Evolutionary conservation across 768 basidiomycete species (phyloP).

Genomic region (Clitopilus passeckerianus): DNA sequence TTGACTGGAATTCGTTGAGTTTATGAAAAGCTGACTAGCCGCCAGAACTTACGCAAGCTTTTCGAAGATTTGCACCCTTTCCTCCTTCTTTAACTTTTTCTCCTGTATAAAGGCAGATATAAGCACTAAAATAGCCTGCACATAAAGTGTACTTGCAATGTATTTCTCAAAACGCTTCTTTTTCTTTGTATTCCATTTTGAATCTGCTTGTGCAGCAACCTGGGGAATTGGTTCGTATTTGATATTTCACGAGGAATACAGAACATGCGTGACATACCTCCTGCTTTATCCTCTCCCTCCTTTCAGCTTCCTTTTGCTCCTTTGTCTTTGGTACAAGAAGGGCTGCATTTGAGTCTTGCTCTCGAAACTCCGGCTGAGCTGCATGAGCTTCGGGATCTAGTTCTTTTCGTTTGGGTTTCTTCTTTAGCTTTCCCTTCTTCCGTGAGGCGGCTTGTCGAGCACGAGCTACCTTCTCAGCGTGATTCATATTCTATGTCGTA

Average conservation of each 20-base stretch:
- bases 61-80: constrained; percentile 68
- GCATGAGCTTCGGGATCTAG: constrained; percentile 8
- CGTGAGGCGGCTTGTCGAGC: constrained; percentile 59
- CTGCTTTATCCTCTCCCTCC: constrained; percentile 51
- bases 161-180: constrained; percentile 89
- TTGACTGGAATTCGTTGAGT: constrained; percentile 44
- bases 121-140: neutral
- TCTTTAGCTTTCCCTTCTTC: constrained; percentile 55
- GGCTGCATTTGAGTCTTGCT: constrained; percentile 51
- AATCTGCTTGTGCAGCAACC: constrained; percentile 51
- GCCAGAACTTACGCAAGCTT: constrained; percentile 66
- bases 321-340: constrained; percentile 54
- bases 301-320: constrained; percentile 56
- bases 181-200: constrained; percentile 80
- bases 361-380: constrained; percentile 8
- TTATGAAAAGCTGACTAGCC: constrained; percentile 2
- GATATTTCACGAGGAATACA: constrained; percentile 2
- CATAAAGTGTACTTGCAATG: constrained; percentile 53
- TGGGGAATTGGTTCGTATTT: constrained; percentile 13
- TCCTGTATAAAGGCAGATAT: constrained; percentile 42
- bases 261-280: constrained; percentile 39
- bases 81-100: constrained; percentile 91
- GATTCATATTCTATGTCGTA: constrained; percentile 13
- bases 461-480: constrained; percentile 39
- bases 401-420: constrained; percentile 8